phyloP scores from a whole-genome alignment of 2,329 filamentous ascomycete genomes.

The Sarocladium oryzae region DNA sequence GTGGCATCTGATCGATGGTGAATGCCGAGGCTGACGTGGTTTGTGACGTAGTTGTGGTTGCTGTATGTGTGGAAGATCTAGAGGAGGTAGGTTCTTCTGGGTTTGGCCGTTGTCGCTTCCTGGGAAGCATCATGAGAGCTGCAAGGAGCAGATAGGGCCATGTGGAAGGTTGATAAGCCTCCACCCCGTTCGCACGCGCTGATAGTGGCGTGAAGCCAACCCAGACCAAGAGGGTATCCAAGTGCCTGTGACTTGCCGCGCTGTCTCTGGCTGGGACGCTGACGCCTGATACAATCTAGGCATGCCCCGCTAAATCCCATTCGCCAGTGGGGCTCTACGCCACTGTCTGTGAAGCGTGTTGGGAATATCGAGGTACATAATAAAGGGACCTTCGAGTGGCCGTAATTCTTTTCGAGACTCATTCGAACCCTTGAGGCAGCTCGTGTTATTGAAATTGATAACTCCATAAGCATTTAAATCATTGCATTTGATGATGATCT shows the following conservation, averaged over 20 bases:
- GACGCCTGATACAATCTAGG: neutral
- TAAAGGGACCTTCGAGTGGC: too few species aligned
- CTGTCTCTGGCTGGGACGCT: neutral
- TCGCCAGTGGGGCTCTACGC: neutral
- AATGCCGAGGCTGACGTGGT: neutral
- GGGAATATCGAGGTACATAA: too few species aligned
- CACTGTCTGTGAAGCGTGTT: too few species aligned
- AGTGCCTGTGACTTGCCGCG: neutral
- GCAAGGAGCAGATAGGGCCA: neutral
- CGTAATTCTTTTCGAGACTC: too few species aligned
- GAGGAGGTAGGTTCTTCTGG: conserved; percentile 4
- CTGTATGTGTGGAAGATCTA: neutral
- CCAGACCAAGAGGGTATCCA: neutral
- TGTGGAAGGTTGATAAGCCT: neutral
- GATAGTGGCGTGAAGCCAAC: conserved; percentile 2
- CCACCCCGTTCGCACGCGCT: neutral
- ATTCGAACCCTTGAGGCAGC: too few species aligned
- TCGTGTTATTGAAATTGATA: too few species aligned
- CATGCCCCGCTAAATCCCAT: neutral
- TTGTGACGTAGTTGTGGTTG: neutral
- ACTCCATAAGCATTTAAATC: too few species aligned
- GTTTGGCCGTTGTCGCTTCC: conserved; percentile 12
- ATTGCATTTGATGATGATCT: too few species aligned
- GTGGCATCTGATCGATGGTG: conserved; percentile 1
- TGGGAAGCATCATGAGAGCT: conserved; percentile 10